A percentile compares a stretch with the other conserved stretches of the same genome.
Conservation (phyloP, 1,284 basidiomycete genomes). For the Cutaneotrichosporon cavernicola region DNA sequence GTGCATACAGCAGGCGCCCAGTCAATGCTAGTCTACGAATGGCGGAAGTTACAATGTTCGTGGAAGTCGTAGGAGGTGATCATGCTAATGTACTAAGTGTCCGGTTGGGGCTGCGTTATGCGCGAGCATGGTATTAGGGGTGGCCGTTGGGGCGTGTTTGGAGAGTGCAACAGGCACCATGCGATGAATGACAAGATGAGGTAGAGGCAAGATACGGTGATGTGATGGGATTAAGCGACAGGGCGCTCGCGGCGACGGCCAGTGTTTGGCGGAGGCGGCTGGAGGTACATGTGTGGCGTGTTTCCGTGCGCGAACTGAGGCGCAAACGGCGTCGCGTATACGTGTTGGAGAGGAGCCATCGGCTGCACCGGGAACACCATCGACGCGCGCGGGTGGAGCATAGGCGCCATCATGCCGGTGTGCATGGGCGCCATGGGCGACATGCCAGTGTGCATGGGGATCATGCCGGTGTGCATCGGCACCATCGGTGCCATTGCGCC, state of each 20-base stretch:
- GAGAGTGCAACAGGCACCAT: constrained; percentile 7
- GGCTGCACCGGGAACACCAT: constrained; percentile 17
- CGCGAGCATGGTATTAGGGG: constrained; percentile 5
- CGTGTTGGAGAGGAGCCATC: constrained; percentile 10
- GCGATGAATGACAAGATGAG: constrained; percentile 8
- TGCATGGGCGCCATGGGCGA: constrained; percentile 7
- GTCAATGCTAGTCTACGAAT: constrained; percentile 14
- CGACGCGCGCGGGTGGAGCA: constrained; percentile 11
- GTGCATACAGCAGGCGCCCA: constrained; percentile 17
- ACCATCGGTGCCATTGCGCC: neutral
- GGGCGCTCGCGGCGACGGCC: constrained; percentile 26
- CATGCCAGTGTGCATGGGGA: neutral
- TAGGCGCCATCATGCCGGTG: constrained; percentile 13
- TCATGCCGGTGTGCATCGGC: neutral
- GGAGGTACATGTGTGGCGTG: constrained; percentile 23
- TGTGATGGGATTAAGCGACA: constrained; percentile 17
- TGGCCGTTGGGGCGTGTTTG: constrained; percentile 8
- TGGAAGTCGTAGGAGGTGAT: constrained; percentile 3
- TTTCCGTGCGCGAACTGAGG: constrained; percentile 10
- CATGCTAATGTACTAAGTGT: constrained; percentile 1
- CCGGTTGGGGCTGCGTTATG: neutral
- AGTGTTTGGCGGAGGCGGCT: constrained; percentile 17
- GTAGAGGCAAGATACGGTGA: neutral
- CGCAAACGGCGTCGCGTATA: constrained; percentile 2
- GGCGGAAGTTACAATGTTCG: constrained; percentile 8